Conservation (phyloP, 768 basidiomycete species). For the Mycena venus region DNA sequence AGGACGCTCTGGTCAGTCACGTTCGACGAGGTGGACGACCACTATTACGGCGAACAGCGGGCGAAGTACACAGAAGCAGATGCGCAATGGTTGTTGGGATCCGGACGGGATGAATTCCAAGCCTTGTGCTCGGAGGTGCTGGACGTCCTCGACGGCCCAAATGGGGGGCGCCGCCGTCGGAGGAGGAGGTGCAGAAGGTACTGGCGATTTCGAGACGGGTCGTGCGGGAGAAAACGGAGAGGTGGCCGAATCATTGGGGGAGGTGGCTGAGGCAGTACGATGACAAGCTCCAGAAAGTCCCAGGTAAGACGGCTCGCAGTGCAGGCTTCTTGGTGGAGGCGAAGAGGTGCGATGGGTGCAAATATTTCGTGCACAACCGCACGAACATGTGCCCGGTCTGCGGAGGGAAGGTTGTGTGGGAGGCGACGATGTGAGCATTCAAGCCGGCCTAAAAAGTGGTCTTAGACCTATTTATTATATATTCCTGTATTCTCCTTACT, state of each 20-base stretch:
- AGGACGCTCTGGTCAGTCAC: constrained; percentile 9
- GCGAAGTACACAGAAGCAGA: not conserved
- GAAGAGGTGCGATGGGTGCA: constrained; percentile 6
- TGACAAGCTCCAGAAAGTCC: constrained; percentile 14
- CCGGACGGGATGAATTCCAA: constrained; percentile 12
- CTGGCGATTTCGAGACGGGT: not conserved
- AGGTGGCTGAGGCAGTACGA: constrained; percentile 21
- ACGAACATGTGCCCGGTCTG: constrained; percentile 15
- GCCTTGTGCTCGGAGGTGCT: constrained; percentile 1
- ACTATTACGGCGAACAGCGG: constrained; percentile 8
- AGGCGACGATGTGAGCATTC: not conserved
- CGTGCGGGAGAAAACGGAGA: not conserved
- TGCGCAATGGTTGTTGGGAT: not conserved
- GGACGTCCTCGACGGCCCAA: constrained; percentile 8
- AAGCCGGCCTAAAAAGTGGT: too few relatives aligned
- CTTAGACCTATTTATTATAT: too few relatives aligned
- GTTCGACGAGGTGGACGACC: constrained; percentile 5
- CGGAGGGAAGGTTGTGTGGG: constrained; percentile 19
- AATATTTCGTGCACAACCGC: constrained; percentile 25
- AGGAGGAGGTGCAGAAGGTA: constrained; percentile 14
- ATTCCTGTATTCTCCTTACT: too few relatives aligned
- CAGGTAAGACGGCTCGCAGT: constrained; percentile 10
- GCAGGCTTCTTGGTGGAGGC: constrained; percentile 21
- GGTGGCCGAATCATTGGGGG: constrained; percentile 16
- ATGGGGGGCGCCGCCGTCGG: constrained; percentile 20